Conservation (phyloP, 225 moss, liverwort and hornwort species). For the Sphagnum tenellum region DNA sequence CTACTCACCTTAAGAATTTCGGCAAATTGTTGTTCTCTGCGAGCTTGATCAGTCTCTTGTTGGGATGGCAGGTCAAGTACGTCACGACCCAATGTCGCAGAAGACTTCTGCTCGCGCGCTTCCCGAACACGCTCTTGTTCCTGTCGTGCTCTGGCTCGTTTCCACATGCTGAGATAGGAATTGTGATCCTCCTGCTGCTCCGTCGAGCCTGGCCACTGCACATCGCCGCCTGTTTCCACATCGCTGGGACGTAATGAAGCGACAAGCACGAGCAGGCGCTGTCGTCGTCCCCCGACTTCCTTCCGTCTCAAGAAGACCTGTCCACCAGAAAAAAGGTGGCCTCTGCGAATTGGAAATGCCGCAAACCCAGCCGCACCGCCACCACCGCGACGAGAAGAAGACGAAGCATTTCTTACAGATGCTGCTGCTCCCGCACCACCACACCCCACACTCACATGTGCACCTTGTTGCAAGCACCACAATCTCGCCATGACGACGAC, state of each 20-base stretch:
- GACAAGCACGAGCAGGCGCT: constrained; percentile 12
- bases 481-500: constrained; percentile 28
- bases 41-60: constrained; percentile 30
- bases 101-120: constrained; percentile 4
- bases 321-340: background rate
- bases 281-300: constrained; percentile 7
- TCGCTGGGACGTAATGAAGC: constrained; percentile 26
- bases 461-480: constrained; percentile 26
- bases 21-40: constrained; percentile 43
- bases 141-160: constrained; percentile 7
- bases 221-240: constrained; percentile 33
- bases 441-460: background rate
- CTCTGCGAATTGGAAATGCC: background rate
- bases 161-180: constrained; percentile 11
- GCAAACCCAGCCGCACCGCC: constrained; percentile 1
- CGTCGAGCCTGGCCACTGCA: constrained; percentile 21
- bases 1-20: constrained; percentile 36
- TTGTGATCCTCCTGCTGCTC: constrained; percentile 8
- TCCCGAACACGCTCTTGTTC: constrained; percentile 14
- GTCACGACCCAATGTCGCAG: constrained; percentile 15
- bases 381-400: constrained; percentile 1
- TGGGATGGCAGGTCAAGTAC: constrained; percentile 26
- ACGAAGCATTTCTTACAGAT: background rate
- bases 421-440: no score
- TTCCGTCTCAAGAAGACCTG: constrained; percentile 3